Base-by-base conservation (phyloP, 2,329 filamentous ascomycete genomes). In the Penicillium sumatraense region DNA sequence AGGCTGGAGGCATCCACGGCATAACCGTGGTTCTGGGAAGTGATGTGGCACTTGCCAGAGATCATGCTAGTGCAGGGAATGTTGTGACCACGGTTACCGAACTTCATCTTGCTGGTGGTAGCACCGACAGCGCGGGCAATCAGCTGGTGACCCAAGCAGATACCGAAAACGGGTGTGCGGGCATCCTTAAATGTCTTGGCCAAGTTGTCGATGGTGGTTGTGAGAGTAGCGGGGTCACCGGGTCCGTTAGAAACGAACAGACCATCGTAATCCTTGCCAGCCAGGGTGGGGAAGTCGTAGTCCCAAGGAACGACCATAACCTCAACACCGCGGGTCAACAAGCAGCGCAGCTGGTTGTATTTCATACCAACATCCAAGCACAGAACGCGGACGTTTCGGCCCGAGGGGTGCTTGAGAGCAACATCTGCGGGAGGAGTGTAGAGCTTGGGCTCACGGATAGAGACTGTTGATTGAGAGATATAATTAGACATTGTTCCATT, bases 181-280 rank as follows among this genome's bases (percentile, higher is more conserved):
- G 89, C 91, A 74, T 91, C 88, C 63, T 89, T 81, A 74, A 97
- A 83, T 26, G 90, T 89, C 53, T 85, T 81, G 57, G 86, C 77
- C 67, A 99, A 89, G 76, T 96, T 89, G 73, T 89, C 85, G 54
- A 96, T 86, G 5, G 93, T 96, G 18, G 64, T 63, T 27, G 89
- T 83, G 77, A 99, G 86, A 69, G 91, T 89, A 6, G 93, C 88
- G 52, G 95, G 95, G 75, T 99, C 93, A 79, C 95, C 95, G 41
- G 95, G 95, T 66, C 95, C 95, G 81, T 99, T 99, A 62, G 93
- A 98, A 65, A 99, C 87, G 81, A 99, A 99, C 45, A 99, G 86
- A 72, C 95, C 95, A 74, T 99, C 95, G 72, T 96, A 98, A 64
- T 96, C 86, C 61, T 90, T 89, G 55, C 87, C 89, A 51, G 87